phyloP scores from a whole-genome alignment of 108 stramenopile species.

The Fragilaria crotonensis region DNA sequence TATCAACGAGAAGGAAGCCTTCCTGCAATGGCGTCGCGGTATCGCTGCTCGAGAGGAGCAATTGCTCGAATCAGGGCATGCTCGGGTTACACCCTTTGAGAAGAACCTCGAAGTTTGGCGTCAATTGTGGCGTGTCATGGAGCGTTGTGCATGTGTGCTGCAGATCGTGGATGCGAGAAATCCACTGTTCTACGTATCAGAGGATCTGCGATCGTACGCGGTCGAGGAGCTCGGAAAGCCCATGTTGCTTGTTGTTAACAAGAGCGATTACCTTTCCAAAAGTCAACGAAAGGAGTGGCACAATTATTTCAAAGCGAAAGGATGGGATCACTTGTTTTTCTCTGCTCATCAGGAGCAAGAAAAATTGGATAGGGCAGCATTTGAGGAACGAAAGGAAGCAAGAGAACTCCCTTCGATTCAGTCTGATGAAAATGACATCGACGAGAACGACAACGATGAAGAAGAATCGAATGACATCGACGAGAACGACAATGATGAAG shows the following conservation, averaged over 20 bases:
- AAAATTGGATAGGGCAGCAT: slow-evolving; percentile 63
- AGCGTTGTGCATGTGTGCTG: slow-evolving; percentile 85
- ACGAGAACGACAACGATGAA: slow-evolving; percentile 15
- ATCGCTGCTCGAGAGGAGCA: slow-evolving; percentile 87
- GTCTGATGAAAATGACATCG: background rate
- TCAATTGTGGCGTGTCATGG: slow-evolving; percentile 97
- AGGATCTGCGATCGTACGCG: slow-evolving; percentile 84
- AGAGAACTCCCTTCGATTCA: slow-evolving; percentile 4
- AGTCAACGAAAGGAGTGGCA: slow-evolving; percentile 84
- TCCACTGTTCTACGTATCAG: slow-evolving; percentile 91
- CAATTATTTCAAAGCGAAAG: slow-evolving; percentile 67
- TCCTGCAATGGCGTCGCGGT: slow-evolving; percentile 91
- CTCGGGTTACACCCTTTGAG: slow-evolving; percentile 94
- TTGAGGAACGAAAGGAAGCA: slow-evolving; percentile 19
- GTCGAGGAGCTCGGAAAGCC: slow-evolving; percentile 75
- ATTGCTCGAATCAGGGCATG: slow-evolving; percentile 35
- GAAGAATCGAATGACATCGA: slow-evolving; percentile 23
- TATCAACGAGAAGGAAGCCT: slow-evolving; percentile 78
- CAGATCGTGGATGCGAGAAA: slow-evolving; percentile 98
- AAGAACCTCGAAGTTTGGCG: slow-evolving; percentile 99
- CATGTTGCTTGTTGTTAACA: slow-evolving; percentile 92
- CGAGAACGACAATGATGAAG: slow-evolving; percentile 22
- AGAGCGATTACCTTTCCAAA: slow-evolving; percentile 91
- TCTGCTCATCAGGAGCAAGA: slow-evolving; percentile 90
- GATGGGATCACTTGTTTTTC: slow-evolving; percentile 86